Evolutionary conservation across 2,329 filamentous ascomycete species (phyloP).

Genomic region (Leptoxyphium fumago): DNA sequence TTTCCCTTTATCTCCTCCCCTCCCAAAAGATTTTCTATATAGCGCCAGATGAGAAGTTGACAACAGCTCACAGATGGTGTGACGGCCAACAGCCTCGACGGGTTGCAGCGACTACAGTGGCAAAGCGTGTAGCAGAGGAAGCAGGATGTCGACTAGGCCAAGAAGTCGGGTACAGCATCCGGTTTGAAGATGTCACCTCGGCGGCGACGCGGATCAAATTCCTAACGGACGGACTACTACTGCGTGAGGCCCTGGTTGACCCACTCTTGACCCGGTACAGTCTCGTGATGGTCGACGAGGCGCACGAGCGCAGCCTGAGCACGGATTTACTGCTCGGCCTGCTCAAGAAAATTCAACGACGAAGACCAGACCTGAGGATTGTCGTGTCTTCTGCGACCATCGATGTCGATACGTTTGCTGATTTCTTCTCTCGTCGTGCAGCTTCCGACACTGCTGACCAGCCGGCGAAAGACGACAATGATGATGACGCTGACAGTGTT

Average conservation of each 20-base stretch:
- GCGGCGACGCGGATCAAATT: constrained; percentile 82
- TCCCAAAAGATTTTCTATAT: constrained; percentile 1
- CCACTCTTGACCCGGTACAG: constrained; percentile 82
- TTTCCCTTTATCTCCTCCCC: constrained; percentile 13
- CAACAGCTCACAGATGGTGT: constrained; percentile 17
- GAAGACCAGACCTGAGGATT: constrained; percentile 66
- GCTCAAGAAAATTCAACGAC: constrained; percentile 76
- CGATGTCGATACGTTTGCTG: constrained; percentile 72
- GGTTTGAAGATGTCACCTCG: constrained; percentile 82
- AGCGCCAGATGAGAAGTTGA: constrained; percentile 7
- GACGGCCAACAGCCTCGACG: constrained; percentile 52
- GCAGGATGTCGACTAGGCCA: constrained; percentile 74
- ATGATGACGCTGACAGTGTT: constrained; percentile 17
- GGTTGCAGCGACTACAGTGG: constrained; percentile 83
- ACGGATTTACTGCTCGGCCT: constrained; percentile 83
- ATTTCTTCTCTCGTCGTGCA: constrained; percentile 46
- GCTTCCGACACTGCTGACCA: constrained; percentile 27
- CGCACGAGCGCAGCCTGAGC: constrained; percentile 83
- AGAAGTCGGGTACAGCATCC: constrained; percentile 77
- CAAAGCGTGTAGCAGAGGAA: constrained; percentile 78
- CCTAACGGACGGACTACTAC: constrained; percentile 78
- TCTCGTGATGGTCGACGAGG: constrained; percentile 95
- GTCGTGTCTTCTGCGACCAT: constrained; percentile 88
- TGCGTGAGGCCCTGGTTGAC: constrained; percentile 85
- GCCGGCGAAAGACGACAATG: constrained; percentile 10